Evolutionary conservation across 208 protist species (phyloP).

Genomic region (Crithidia mellificae): DNA sequence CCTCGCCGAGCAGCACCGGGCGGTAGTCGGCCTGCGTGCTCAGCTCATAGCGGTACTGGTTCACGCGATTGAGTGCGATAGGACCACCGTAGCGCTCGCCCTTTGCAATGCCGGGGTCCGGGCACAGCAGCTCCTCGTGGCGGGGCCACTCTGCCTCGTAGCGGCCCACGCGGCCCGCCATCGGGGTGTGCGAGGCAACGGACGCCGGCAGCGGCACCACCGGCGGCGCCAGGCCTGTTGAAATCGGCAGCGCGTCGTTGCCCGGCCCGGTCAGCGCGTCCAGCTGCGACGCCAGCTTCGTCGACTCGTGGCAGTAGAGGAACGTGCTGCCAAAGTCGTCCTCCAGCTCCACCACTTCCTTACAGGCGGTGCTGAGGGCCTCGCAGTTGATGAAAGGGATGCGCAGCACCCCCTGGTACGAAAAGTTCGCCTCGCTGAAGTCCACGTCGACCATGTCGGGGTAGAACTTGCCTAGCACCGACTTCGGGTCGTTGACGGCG

Average conservation of each 20-base stretch:
- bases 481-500: conserved; percentile 90
- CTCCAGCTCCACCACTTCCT: conserved; percentile 69
- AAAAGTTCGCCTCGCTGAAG: conserved; percentile 95
- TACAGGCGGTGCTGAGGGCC: conserved; percentile 55
- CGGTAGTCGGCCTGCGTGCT: conserved; percentile 58
- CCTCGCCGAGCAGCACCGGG: conserved; percentile 43
- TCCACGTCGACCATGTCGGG: conserved; percentile 96
- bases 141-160: conserved; percentile 66
- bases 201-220: conserved; percentile 40
- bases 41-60: conserved; percentile 74
- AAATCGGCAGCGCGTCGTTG: conserved; percentile 26
- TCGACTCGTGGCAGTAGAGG: conserved; percentile 73
- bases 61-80: conserved; percentile 64
- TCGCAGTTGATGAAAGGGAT: conserved; percentile 87
- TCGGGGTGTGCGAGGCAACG: conserved; percentile 48
- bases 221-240: conserved; percentile 20
- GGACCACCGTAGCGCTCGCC: conserved; percentile 41
- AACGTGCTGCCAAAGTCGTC: conserved; percentile 74
- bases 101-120: conserved; percentile 58
- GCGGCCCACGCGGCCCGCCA: conserved; percentile 66
- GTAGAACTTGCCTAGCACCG: conserved; percentile 98
- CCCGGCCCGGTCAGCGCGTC: conserved; percentile 33
- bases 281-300: conserved; percentile 34
- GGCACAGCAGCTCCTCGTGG: conserved; percentile 66
- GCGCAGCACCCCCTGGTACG: conserved; percentile 91